Evolutionary conservation across 2,329 filamentous ascomycete species (phyloP).

Genomic region (Fusarium equiseti): DNA sequence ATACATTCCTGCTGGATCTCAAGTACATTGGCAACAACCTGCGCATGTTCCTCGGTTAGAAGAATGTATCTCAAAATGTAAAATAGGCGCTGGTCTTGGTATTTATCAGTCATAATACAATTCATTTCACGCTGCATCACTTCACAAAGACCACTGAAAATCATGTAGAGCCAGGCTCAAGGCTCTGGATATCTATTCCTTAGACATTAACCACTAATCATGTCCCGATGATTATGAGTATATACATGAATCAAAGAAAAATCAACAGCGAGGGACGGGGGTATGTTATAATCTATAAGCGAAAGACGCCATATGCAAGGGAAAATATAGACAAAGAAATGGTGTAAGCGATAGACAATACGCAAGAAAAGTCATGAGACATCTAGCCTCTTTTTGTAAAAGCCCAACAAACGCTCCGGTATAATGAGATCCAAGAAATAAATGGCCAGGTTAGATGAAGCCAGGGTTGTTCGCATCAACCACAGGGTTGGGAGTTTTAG

Average conservation of each 20-base stretch:
- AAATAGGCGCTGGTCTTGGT: neutral
- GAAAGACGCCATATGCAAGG: constrained; percentile 30
- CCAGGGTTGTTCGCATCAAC: constrained; percentile 45
- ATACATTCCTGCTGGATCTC: constrained; percentile 93
- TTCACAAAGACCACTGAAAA: neutral
- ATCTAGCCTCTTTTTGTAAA: constrained; percentile 8
- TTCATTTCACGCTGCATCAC: neutral
- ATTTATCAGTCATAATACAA: neutral
- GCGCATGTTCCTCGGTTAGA: constrained; percentile 78
- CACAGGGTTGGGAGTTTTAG: constrained; percentile 38
- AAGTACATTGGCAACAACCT: constrained; percentile 91
- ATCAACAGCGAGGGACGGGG: constrained; percentile 27
- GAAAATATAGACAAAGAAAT: constrained; percentile 11
- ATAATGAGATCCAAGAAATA: constrained; percentile 7
- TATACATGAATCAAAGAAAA: constrained; percentile 22
- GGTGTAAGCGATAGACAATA: constrained; percentile 12
- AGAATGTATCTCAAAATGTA: neutral
- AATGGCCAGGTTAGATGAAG: constrained; percentile 36
- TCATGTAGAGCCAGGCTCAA: constrained; percentile 26
- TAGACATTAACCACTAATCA: constrained; percentile 43
- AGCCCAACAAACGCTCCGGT: constrained; percentile 16
- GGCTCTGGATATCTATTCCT: constrained; percentile 29
- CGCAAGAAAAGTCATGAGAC: constrained; percentile 31
- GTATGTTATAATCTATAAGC: constrained; percentile 41
- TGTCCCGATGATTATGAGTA: constrained; percentile 38